Percentiles rank a stretch among this genome's conserved stretches.
Evolutionary conservation across 148 eudicot species (phyloP).

Genomic region (Linanthus parryae): DNA sequence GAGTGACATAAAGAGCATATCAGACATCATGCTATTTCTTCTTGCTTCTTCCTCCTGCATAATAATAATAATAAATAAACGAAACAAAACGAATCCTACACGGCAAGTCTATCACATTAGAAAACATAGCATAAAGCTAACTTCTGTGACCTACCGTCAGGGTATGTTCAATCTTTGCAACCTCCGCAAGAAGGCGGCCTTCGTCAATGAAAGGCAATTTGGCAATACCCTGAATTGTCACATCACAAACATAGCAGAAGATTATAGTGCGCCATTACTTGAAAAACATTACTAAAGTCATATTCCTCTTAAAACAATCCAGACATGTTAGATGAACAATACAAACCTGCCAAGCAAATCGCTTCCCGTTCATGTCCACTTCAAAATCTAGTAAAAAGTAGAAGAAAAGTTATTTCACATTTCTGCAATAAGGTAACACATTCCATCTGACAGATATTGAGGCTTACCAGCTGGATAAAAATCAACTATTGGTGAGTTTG

Average conservation of each 20-base stretch:
- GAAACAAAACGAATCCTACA: no score
- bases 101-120: no score
- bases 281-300: conserved; percentile 4
- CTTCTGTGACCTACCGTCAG: conserved; percentile 65
- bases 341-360: conserved; percentile 89
- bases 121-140: no score
- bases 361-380: conserved; percentile 94
- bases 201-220: conserved; percentile 94
- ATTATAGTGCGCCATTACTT: conserved; percentile 3
- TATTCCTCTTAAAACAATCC: conserved; percentile 5
- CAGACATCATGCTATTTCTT: conserved; percentile 70
- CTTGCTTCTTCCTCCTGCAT: no score
- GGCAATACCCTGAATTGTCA: conserved; percentile 79
- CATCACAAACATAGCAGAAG: conserved; percentile 6
- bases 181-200: conserved; percentile 80
- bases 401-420: background rate
- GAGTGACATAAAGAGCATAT: conserved; percentile 68
- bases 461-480: conserved; percentile 83
- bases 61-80: no score
- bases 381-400: conserved; percentile 62
- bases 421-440: background rate
- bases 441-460: background rate
- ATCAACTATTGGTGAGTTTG: conserved; percentile 76
- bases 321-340: conserved; percentile 1
- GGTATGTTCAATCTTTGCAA: conserved; percentile 68